Conservation (phyloP, 805 yeast species). For the Myxozyma lipomycoides region DNA sequence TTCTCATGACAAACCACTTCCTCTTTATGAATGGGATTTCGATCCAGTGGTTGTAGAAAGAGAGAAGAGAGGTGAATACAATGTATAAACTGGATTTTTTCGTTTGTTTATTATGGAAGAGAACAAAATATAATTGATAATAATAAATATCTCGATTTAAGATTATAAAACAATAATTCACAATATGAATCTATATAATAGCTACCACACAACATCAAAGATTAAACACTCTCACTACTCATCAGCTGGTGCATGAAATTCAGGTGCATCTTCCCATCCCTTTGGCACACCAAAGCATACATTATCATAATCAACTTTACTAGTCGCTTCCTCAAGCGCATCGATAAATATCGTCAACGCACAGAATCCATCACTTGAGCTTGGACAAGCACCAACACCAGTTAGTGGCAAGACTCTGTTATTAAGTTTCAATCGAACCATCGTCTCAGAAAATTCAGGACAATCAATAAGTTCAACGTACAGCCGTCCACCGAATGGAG, state of each 20-base stretch:
- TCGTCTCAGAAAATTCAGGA: constrained; percentile 25
- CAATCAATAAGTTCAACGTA: constrained; percentile 41
- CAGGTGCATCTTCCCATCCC: constrained; percentile 27
- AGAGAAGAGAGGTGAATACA: not conserved
- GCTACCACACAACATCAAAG: no score
- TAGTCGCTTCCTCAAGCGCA: constrained; percentile 33
- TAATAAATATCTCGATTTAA: not conserved
- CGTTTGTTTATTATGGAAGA: not conserved
- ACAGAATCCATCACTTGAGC: constrained; percentile 36
- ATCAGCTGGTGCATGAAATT: constrained; percentile 11
- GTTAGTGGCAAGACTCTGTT: constrained; percentile 40
- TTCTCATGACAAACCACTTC: not conserved
- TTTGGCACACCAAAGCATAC: constrained; percentile 33
- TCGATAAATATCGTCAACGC: constrained; percentile 32
- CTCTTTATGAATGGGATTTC: not conserved
- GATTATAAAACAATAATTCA: no score
- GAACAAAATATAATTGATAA: not conserved
- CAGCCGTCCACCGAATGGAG: constrained; percentile 43
- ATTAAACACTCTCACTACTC: no score
- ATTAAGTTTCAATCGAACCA: constrained; percentile 38
- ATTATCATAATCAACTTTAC: constrained; percentile 32
- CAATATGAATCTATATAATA: no score
- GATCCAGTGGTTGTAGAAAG: not conserved
- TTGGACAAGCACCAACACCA: constrained; percentile 37
- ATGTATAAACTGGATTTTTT: not conserved